Evolutionary conservation across 2,329 filamentous ascomycete genomes (phyloP).

Genomic region (Lasiodiplodia citricola): DNA sequence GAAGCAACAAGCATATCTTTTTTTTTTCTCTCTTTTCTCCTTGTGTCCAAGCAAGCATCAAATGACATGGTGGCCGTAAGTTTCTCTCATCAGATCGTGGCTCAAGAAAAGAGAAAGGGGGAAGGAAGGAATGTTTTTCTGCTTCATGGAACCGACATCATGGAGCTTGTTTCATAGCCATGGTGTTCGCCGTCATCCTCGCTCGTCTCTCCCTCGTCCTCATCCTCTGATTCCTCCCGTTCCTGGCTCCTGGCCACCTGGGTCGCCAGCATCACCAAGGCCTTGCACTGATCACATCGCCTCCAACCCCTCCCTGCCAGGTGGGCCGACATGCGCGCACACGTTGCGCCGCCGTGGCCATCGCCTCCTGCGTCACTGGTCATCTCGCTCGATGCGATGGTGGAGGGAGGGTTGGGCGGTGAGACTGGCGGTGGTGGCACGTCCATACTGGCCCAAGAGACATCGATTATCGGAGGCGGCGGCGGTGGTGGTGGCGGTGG

Average conservation of each 20-base stretch:
- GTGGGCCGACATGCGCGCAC: background rate
- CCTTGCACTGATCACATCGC: background rate
- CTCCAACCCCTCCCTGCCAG: background rate
- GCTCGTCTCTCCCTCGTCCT: background rate
- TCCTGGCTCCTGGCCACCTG: background rate
- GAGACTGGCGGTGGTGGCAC: background rate
- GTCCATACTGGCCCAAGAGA: no score
- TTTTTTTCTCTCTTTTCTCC: background rate
- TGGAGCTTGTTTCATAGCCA: no score
- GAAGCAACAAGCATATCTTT: no score
- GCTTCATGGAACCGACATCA: no score
- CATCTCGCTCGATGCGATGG: background rate
- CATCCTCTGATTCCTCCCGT: background rate
- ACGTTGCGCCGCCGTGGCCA: background rate
- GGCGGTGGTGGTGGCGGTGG: background rate
- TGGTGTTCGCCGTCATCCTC: background rate
- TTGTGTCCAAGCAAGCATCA: background rate
- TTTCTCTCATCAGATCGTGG: background rate
- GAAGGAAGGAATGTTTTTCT: background rate
- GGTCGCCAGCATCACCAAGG: constrained; percentile 3
- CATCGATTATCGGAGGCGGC: background rate
- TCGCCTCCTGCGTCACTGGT: background rate
- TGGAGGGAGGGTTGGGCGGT: background rate
- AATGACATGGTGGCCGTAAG: background rate
- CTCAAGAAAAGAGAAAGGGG: background rate